A percentile compares a stretch with the other conserved stretches of the same genome.
phyloP scores from a whole-genome alignment of 2,329 filamentous ascomycete genomes.

The Escovopsis sp. region DNA sequence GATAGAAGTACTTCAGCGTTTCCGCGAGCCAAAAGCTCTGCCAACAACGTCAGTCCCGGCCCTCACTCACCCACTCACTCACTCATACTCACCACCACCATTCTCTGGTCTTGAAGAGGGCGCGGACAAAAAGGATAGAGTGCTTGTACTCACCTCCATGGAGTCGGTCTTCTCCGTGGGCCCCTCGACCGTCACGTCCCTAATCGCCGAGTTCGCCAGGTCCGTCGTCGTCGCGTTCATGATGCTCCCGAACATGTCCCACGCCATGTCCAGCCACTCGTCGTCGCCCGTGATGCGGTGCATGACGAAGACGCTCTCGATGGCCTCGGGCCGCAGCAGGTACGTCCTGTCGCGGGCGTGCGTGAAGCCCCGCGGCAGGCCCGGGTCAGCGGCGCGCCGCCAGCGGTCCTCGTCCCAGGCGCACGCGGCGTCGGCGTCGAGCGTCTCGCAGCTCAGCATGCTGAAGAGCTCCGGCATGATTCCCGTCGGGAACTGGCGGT shows the following conservation, averaged over 20 bases:
- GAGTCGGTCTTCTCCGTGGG: constrained; percentile 33
- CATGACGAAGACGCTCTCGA: constrained; percentile 69
- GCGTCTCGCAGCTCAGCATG: constrained; percentile 29
- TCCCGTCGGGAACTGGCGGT: constrained; percentile 36
- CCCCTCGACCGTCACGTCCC: constrained; percentile 23
- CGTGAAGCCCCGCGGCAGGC: constrained; percentile 44
- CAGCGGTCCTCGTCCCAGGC: constrained; percentile 17
- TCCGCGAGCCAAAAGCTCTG: constrained; percentile 60
- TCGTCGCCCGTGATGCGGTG: constrained; percentile 41
- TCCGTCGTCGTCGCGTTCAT: constrained; percentile 29
- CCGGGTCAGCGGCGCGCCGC: constrained; percentile 10
- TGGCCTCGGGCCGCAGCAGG: constrained; percentile 48
- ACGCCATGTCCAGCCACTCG: constrained; percentile 34
- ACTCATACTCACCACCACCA: too few relatives aligned
- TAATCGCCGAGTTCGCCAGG: constrained; percentile 33
- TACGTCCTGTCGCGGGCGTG: constrained; percentile 36
- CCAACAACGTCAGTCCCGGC: too few relatives aligned
- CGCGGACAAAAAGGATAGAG: too few relatives aligned
- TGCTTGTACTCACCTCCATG: constrained; percentile 36
- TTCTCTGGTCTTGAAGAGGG: too few relatives aligned
- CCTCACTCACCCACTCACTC: too few relatives aligned
- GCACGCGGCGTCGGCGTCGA: constrained; percentile 12
- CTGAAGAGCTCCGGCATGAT: constrained; percentile 44
- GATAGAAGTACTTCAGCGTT: constrained; percentile 62
- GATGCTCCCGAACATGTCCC: constrained; percentile 37